A percentile compares a stretch with the other conserved stretches of the same genome.
These are phyloP conservation scores for Linnemannia zychae DNA, from an alignment of 192 early-diverging fungal genomes.

Conservation along the genomic window DNA sequence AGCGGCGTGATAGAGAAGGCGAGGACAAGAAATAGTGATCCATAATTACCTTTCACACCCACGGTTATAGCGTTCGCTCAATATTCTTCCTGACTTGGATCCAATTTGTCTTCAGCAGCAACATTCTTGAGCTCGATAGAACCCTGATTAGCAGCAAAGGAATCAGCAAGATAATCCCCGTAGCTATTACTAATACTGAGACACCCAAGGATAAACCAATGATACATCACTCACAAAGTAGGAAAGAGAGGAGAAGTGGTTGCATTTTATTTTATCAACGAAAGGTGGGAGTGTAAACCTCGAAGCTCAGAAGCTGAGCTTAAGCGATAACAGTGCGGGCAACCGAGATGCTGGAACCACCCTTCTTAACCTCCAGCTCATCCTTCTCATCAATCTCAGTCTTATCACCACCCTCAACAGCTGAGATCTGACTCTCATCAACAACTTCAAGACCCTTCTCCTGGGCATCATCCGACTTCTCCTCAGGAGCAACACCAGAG, in stretches of 20 bases:
- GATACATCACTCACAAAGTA: no score
- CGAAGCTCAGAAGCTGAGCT: no score
- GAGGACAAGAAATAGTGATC: no score
- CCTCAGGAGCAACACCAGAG: conserved; percentile 17
- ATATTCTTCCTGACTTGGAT: not conserved
- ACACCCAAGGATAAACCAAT: no score
- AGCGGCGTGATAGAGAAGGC: no score
- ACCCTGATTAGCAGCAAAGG: conserved; percentile 16
- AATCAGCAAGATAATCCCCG: not conserved
- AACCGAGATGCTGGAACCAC: not conserved
- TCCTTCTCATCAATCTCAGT: conserved; percentile 2
- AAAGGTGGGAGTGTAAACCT: no score
- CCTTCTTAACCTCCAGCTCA: not conserved
- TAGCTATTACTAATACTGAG: no score
- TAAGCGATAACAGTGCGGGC: not conserved
- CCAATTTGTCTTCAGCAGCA: not conserved
- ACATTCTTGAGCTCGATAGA: conserved; percentile 10
- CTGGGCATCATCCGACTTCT: not conserved
- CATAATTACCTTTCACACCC: no score
- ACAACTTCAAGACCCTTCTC: conserved; percentile 17
- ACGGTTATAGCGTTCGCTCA: not conserved
- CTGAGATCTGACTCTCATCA: conserved; percentile 12
- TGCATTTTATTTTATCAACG: no score
- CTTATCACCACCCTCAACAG: conserved; percentile 8
- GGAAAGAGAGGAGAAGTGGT: no score